Percentiles rank a stretch among this genome's conserved stretches.
Evolutionary conservation across 2,329 filamentous ascomycete genomes (phyloP).

Genomic region (Phyllosticta citriasiana): DNA sequence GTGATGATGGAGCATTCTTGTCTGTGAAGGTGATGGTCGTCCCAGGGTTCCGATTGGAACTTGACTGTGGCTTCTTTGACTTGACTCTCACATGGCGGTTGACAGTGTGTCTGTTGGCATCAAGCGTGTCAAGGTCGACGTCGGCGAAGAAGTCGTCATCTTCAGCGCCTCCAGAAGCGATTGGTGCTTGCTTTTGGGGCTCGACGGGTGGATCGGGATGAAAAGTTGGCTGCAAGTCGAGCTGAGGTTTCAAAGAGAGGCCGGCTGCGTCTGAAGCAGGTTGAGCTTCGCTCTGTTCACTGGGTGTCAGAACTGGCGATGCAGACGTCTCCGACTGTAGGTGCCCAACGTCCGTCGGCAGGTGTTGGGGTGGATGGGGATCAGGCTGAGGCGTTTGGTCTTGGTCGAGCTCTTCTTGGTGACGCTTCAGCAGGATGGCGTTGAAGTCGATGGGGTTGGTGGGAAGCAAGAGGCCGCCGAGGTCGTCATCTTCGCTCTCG

Average conservation of each 20-base stretch:
- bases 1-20: constrained; percentile 51
- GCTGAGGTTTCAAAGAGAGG: neutral
- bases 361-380: neutral
- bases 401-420: constrained; percentile 35
- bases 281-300: constrained; percentile 15
- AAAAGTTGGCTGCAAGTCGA: constrained; percentile 10
- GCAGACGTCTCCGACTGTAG: constrained; percentile 10
- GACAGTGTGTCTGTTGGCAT: constrained; percentile 68
- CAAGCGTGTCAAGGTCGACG: constrained; percentile 77
- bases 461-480: constrained; percentile 82
- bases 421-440: constrained; percentile 64
- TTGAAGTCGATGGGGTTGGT: constrained; percentile 74
- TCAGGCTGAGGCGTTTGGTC: constrained; percentile 9
- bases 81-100: constrained; percentile 92
- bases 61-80: constrained; percentile 49
- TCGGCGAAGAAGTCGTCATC: constrained; percentile 75
- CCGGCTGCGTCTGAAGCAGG: constrained; percentile 9
- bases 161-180: constrained; percentile 17
- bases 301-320: constrained; percentile 12
- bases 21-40: constrained; percentile 89
- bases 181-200: neutral
- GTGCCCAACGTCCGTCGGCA: neutral
- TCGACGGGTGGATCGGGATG: neutral
- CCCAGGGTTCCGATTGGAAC: constrained; percentile 60
- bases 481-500: constrained; percentile 87